Evolutionary conservation across 352 stramenopile species (phyloP).

Genomic region (Phytophthora melonis): DNA sequence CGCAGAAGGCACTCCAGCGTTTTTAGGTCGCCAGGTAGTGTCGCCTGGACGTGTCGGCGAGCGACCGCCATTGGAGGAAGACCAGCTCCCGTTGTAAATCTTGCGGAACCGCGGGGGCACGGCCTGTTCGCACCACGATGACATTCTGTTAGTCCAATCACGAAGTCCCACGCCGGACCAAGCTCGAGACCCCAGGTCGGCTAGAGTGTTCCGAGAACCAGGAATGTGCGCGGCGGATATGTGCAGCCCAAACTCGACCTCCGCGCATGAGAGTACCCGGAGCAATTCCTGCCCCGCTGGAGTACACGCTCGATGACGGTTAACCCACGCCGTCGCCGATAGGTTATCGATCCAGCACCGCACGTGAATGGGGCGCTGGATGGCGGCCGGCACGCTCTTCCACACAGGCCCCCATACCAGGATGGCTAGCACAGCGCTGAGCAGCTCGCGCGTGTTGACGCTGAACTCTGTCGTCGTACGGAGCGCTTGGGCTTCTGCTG

Average conservation of each 20-base stretch:
- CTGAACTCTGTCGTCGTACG: no score
- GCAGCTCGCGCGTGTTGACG: no score
- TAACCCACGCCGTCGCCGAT: neutral
- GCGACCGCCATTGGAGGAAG: neutral
- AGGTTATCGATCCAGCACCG: constrained; percentile 11
- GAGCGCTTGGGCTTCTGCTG: no score
- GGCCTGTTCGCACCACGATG: neutral
- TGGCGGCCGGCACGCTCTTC: neutral
- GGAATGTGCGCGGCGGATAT: no score
- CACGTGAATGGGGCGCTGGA: neutral
- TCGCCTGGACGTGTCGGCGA: neutral
- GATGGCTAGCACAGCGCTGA: no score
- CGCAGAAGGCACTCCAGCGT: neutral
- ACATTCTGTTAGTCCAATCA: neutral
- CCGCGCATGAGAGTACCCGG: neutral
- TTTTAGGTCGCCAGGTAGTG: no score
- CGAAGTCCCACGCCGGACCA: neutral
- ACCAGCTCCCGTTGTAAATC: neutral
- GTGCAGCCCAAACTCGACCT: neutral
- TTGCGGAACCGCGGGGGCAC: neutral
- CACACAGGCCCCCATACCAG: neutral
- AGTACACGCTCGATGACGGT: neutral
- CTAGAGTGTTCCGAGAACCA: no score
- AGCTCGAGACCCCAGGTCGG: neutral
- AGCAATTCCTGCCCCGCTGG: neutral